Evolutionary conservation across 1,139 yeast species (phyloP), one percentile per base, ranked within the genome.

Genomic region (Debaryomyces psychrophilus): DNA sequence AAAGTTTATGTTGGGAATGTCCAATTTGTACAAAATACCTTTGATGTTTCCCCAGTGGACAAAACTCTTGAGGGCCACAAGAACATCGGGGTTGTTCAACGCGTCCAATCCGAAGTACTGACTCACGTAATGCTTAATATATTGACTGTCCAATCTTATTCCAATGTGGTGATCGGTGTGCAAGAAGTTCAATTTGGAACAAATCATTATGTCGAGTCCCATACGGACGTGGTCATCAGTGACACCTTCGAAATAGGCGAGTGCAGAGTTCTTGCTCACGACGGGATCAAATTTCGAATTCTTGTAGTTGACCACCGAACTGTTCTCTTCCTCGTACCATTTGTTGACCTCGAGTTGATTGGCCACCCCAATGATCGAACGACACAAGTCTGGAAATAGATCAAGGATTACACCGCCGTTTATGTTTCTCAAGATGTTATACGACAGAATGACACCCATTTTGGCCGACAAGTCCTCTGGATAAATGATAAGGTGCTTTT

Each of bases 81-180:
- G 68, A 14, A 79, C 77, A 41, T 73, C 77, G 1, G 66, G 66
- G 39, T 77, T 70, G 15, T 59, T 59, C 26, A 77, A 53, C 0
- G 78, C 73, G 2, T 67, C 75, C 5, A 60, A 63, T 1, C 81
- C 82, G 50, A 69, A 77, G 48, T 70, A 69, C 31, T 68, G 67
- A 25, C 55, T 57, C 44, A 80, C 68, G 37, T 68, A 68, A 43
- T 68, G 64, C 41, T 69, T 68, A 67, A 80, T 63, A 52, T 71
- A 73, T 43, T 59, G 57, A 2, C 83, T 82, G 50, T 77, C 82
- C 18, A 79, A 61, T 46, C 67, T 70, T 11, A 77, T 73, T 4
- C 81, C 80, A 25, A 79, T 72, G 56, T 78, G 82, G 54, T 80
- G 85, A 58, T 80, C 84, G 1, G 84, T 77, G 54, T 79, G 84